Conservation (phyloP, 1,139 yeast genomes). For the Citeromyces hawaiiensis region DNA sequence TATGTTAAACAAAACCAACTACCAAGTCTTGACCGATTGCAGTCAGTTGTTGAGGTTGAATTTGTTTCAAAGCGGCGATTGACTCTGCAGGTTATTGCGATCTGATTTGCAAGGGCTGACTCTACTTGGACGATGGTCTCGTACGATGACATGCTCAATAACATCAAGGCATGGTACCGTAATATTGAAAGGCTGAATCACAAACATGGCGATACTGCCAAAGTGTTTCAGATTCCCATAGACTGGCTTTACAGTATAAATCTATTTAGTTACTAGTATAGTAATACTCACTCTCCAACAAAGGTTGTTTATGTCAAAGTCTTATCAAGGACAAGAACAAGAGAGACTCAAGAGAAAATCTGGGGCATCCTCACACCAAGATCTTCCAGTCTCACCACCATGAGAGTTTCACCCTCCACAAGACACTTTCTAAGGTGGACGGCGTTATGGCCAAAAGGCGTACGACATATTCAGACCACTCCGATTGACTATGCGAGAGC, state of each 20-base stretch:
- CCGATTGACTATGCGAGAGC: neutral
- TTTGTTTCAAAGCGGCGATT: constrained; percentile 4
- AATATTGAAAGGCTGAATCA: constrained; percentile 10
- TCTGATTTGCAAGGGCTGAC: no score
- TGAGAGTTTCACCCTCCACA: neutral
- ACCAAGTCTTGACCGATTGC: constrained; percentile 10
- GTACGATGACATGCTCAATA: constrained; percentile 24
- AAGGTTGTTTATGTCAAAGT: no score
- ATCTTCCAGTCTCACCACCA: no score
- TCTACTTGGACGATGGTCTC: no score
- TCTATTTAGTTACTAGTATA: no score
- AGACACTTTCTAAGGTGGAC: neutral
- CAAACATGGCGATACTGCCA: constrained; percentile 32
- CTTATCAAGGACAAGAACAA: no score
- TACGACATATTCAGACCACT: neutral
- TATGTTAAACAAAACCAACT: constrained; percentile 5
- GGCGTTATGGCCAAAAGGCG: neutral
- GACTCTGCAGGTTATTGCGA: no score
- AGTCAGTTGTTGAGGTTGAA: constrained; percentile 11
- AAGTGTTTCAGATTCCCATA: constrained; percentile 23
- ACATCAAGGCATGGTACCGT: constrained; percentile 16
- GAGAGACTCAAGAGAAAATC: no score
- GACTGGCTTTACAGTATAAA: no score
- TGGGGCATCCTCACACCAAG: no score
- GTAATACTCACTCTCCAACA: no score